Conservation (phyloP, 2,329 filamentous ascomycete genomes). For the Aspergillus eucalypticola region DNA sequence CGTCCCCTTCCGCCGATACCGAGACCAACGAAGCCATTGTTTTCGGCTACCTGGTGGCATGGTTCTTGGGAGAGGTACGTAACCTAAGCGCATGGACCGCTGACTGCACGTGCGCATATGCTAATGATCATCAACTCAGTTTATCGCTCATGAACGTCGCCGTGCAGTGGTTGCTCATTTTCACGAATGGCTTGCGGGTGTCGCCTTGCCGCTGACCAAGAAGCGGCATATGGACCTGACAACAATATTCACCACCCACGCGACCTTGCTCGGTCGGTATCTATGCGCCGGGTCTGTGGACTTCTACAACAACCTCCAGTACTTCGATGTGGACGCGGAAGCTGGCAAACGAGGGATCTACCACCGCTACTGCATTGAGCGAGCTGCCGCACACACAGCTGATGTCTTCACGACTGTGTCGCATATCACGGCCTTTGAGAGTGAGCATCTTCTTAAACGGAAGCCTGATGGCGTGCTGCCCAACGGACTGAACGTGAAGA, state of each 20-base stretch:
- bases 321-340: conserved; percentile 94
- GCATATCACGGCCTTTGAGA: conserved; percentile 97
- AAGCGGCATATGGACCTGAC: conserved; percentile 94
- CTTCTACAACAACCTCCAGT: conserved; percentile 98
- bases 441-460: conserved; percentile 93
- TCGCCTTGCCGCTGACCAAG: conserved; percentile 86
- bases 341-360: conserved; percentile 98
- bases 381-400: conserved; percentile 83
- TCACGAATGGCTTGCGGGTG: conserved; percentile 97
- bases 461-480: conserved; percentile 96
- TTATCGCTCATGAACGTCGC: conserved; percentile 87
- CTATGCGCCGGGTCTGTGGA: conserved; percentile 96
- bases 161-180: conserved; percentile 96
- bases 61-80: conserved; percentile 94
- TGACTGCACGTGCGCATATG: background rate
- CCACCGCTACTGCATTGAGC: conserved; percentile 97
- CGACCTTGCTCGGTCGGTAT: conserved; percentile 90
- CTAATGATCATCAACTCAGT: conserved; percentile 56
- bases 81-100: background rate
- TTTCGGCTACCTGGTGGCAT: conserved; percentile 94
- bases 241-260: conserved; percentile 98
- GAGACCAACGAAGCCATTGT: conserved; percentile 98
- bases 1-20: conserved; percentile 85
- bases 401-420: conserved; percentile 99
- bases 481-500: conserved; percentile 96